Base-by-base conservation (phyloP, 2,329 filamentous ascomycete species). In the Ceratocystis variospora region DNA sequence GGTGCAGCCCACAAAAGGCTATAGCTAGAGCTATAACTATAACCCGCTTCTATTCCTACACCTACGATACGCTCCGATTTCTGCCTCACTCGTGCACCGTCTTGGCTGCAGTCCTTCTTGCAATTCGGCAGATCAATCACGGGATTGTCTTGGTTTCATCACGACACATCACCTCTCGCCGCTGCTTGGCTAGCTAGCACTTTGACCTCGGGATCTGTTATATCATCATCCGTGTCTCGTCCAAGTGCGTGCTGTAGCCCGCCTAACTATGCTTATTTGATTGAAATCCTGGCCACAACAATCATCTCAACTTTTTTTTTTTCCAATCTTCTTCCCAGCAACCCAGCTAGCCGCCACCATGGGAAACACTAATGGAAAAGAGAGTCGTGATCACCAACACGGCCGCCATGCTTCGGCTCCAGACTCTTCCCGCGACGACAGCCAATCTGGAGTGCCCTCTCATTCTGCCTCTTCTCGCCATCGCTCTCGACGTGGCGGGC, bases 321-420 rank as follows among this genome's bases (percentile, higher is more conserved):
- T 69, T 55, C 63, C 33, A 62, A 28, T 48, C 25, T 8, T 28
- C 48, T 22, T 48, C 5, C 62, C 68, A 66, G 17, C 12, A 59
- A 15, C 15, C 53, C 53, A 31, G 53, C 8, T 59, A 59, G 17
- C 28, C 46, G n/a, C 8, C 62, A 50, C 25, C 37, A 77, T 77
- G 76, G 76, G 76, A 59, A 77, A 77, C 67, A 73, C 73, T 33
- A 77, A 71, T 67, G 74, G 76, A 31, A 78, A 75, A 68, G 76
- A 77, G 69, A 74, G 76, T 50, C 76, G 76, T 62, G 69, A 71
- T 64, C 69, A 62, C 46, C 37, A 41, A 41, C 50, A 63, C 53
- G 45, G 68, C 44, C 55, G 59, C n/a, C 33, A 55, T 67, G 33
- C 50, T 6, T 63, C 62, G 37, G 61, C 41, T 22, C 61, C 19